Evolutionary conservation across 2,329 filamentous ascomycete genomes (phyloP), one percentile per base, ranked within the genome.

Genomic region (Diaporthe ampelina): DNA sequence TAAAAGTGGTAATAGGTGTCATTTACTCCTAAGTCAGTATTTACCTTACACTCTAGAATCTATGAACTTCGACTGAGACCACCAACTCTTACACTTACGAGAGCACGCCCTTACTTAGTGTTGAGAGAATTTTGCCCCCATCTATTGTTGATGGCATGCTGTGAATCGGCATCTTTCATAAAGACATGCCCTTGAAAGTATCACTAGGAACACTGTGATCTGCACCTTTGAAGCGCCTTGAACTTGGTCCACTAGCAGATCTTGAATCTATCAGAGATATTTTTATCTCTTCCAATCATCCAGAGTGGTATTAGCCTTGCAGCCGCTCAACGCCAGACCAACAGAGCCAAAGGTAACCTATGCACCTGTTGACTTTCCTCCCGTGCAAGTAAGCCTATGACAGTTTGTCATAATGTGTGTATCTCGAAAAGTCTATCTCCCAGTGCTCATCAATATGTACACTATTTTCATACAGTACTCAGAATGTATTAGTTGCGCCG

Each of bases 391-490:
- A 52, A 17, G 21, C 40, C 26, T 68, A 26, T 21, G n/a, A 37
- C 35, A 63, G n/a, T 71, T 11, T 52, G 29, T 54, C 48, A 35
- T 59, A 17, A 70, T 40, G 37, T 65, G 26, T 57, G 54, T 56
- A 68, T 58, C 56, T 73, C 21, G 29, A 37, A 54, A 61, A 26
- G 24, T 48, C 54, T 70, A 37, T 48, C 54, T 35, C 54, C 54
- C 54, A 59, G 43, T 70, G 35, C 11, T 54, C 56, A 29, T 37
- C 48, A 52, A 61, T 74, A 72, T 75, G 58, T 68, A 75, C 72
- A 75, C 40, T 26, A 54, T 63, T 32, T 69, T 35, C 73, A 52
- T 61, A 61, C 72, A 74, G 69, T 69, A 70, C 73, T 65, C 54
- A 29, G 40, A 43, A 45, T 43, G 43, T 56, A 65, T 48, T 69